These are phyloP conservation scores for Penicillium lagena DNA, from an alignment of 495 filamentous ascomycete genomes.

Conservation along the genomic window DNA sequence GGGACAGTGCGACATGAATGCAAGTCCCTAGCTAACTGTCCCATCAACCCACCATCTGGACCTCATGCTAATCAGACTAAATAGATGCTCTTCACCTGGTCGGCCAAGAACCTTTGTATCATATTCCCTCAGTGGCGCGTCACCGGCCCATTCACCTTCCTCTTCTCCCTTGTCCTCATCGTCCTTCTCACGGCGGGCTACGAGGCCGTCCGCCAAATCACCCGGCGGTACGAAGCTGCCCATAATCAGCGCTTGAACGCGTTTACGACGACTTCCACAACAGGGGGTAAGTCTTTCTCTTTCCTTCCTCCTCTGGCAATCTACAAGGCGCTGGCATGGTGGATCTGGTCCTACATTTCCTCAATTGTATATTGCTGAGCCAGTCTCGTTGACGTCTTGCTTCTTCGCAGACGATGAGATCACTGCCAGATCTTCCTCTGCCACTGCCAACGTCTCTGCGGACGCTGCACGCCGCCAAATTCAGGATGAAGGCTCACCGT, in stretches of 20 bases:
- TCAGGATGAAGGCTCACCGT: constrained; percentile 61
- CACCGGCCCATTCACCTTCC: constrained; percentile 58
- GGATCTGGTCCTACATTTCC: constrained; percentile 13
- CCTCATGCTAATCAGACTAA: no score
- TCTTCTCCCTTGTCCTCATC: constrained; percentile 76
- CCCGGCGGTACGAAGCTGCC: constrained; percentile 68
- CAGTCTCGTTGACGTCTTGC: constrained; percentile 24
- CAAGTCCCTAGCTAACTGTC: constrained; percentile 24
- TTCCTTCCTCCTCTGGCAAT: not conserved
- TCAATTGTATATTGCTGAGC: not conserved
- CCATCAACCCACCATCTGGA: no score
- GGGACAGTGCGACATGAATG: constrained; percentile 79
- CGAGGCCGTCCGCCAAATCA: constrained; percentile 73
- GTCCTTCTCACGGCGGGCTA: constrained; percentile 82
- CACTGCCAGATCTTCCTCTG: constrained; percentile 16
- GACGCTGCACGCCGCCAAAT: constrained; percentile 7
- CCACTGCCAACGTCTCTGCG: constrained; percentile 18
- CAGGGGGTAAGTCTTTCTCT: constrained; percentile 48
- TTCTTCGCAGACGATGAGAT: constrained; percentile 41
- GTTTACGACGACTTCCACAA: constrained; percentile 30
- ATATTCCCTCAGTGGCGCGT: constrained; percentile 90
- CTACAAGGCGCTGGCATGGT: constrained; percentile 2
- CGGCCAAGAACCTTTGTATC: constrained; percentile 86
- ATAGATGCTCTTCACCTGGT: constrained; percentile 97
- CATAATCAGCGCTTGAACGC: constrained; percentile 40